Evolutionary conservation across 306 rosid genomes (phyloP).

Genomic region (Astragalus membranaceus): DNA sequence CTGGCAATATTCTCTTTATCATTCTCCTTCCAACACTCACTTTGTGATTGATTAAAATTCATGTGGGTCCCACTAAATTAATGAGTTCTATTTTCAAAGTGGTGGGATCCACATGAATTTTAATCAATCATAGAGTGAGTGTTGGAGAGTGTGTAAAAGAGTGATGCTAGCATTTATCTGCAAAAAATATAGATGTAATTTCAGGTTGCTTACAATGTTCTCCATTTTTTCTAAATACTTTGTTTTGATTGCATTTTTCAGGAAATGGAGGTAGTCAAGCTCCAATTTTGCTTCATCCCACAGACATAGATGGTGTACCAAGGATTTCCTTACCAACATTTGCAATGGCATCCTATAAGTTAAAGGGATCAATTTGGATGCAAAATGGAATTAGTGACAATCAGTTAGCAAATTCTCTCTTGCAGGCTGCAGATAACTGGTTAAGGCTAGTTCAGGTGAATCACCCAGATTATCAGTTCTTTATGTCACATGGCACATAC

Average conservation of each 20-base stretch:
- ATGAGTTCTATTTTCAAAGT: too few relatives aligned
- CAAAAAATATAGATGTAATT: background rate
- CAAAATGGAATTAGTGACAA: constrained; percentile 44
- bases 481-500: constrained; percentile 46
- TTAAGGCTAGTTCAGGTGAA: constrained; percentile 58
- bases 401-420: constrained; percentile 49
- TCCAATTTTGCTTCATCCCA: constrained; percentile 53
- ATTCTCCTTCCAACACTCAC: too few relatives aligned
- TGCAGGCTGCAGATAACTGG: constrained; percentile 73
- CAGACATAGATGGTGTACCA: constrained; percentile 46
- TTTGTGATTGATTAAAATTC: too few relatives aligned
- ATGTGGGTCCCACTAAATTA: too few relatives aligned
- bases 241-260: constrained; percentile 14
- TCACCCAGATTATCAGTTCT: constrained; percentile 86
- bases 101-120: too few relatives aligned
- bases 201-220: background rate
- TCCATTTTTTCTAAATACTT: background rate
- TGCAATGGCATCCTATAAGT: constrained; percentile 77
- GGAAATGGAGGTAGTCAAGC: constrained; percentile 43
- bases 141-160: too few relatives aligned
- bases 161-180: too few relatives aligned
- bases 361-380: constrained; percentile 66
- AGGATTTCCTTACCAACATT: constrained; percentile 52
- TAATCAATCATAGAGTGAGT: too few relatives aligned
- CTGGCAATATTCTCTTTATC: too few relatives aligned